Base-by-base conservation (phyloP, 2,329 filamentous ascomycete genomes). In the Colletotrichum godetiae region DNA sequence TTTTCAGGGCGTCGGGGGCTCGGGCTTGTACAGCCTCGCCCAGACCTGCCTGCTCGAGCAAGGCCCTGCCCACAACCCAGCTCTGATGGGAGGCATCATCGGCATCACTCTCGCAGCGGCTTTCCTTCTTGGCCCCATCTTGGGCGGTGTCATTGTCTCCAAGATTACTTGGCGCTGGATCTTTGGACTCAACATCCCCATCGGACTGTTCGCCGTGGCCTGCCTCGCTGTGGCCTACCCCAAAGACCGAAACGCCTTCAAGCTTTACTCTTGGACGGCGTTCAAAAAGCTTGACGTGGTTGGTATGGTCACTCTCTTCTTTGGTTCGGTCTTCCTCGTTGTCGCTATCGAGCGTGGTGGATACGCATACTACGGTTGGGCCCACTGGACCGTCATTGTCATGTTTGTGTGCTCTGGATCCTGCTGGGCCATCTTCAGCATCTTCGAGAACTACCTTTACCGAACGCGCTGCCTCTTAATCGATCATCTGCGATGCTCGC, bases 101-200 rank as follows among this genome's bases (percentile, higher is more conserved):
- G 89, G 89, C 7, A 83, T 87, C 42, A 90, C 88, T 2, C 84
- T 91, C 5, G 88, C 89, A 1, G 80, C 89, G 13, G 88, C 89
- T 0, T 90, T 90, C 75, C 85, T 92, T 4, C 82, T 92, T 1
- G 90, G 90, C 0, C 89, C 90, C 1, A 79, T 92, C 2, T 80
- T 92, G 4, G 90, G 90, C 5, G 90, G 90, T 2, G 81, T 86
- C 3, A 87, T 92, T 27, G 86, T 88, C 1, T 83, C 87, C n/a
- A 80, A 84, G 2, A 84, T 85, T 22, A 84, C 83, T 56, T 92
- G 90, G 90, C 84, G 87, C 63, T 90, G 89, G 83, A 84, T 92
- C 52, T 92, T 92, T 78, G 88, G 88, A 79, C 87, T 91, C 78
- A 92, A 92, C 89, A 82, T 89, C 27, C 88, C 88, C 0, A 85